Evolutionary conservation across 2,329 filamentous ascomycete species (phyloP), one percentile per base, ranked within the genome.

Genomic region (Chrysoporthe puriensis): DNA sequence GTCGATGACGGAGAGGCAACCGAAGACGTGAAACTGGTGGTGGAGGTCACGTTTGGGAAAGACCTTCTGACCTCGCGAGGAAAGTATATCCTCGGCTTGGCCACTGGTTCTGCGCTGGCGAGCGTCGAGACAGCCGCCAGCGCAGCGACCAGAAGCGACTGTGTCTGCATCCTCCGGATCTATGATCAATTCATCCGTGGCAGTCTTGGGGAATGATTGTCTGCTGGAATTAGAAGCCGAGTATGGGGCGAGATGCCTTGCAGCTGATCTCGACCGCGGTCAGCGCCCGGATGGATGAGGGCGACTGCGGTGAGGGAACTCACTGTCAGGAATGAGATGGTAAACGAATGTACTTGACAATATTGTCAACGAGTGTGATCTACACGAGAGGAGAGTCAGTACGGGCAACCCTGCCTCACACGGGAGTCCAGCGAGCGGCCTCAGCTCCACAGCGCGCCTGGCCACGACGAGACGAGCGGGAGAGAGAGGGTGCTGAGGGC

Each of bases 261-360:
- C 62, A 62, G 56, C 59, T 54, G 43, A 46, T 60, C 65, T 60
- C 57, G 60, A 68, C 42, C 34, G 58, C 21, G 63, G 72, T 74
- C 70, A 76, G 74, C 71, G 70, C 66, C 66, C 57, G 26, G 44
- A 54, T 11, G 69, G 63, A 56, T 59, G 66, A 72, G 46, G 64
- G 63, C 66, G 62, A 68, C 50, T 34, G 59, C 43, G 67, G 66
- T 62, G 66, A 66, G 61, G 26, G 64, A 43, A 81, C 79, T 79
- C 73, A 82, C 80, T 82, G 84, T 85, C 83, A 85, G 83, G 79
- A 76, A 74, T 72, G 74, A 76, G 78, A 73, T 73, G 59, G 36
- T 6, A 42, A 87, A 85, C 81, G 86, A 88, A 80, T 85, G 85
- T 85, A 86, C 81, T 85, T 86, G 85, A 87, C 84, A 81, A 77